Base-by-base conservation (phyloP, 108 stramenopile genomes). In the Cyclostephanos tholiformis region DNA sequence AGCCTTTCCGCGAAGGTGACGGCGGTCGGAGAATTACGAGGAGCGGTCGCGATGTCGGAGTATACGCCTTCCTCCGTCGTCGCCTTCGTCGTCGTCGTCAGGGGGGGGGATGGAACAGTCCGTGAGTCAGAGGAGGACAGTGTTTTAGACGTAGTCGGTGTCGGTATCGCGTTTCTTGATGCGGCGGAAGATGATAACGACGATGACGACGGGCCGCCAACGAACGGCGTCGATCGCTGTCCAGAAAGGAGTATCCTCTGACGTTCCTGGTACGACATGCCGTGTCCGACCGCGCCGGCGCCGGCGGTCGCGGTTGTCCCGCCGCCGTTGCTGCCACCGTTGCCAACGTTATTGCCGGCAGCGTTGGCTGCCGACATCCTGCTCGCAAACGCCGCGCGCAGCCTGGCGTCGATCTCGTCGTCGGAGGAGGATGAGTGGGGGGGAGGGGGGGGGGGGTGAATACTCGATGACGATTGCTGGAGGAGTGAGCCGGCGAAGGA, bases 1-100 rank as follows among this genome's bases (percentile, higher is more conserved):
- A 82, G 71, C 64, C 68, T 78, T 14, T 74, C 77, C 4, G 74
- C 41, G 43, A 79, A 82, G 59, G 73, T 55, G 16, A 30, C 6
- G n/a, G 58, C 38, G 19, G 69, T 32, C 2, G 4, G 32, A 2
- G 32, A 4, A 32, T 32, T 2, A 32, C 32, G 4, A 22, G 57
- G 0, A 9, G 58, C 12, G 75, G 7, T 10, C 69, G 36, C 16
- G 73, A 22, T 4, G 64, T 5, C 27, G 36, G 59, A 36, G 30
- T 32, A 58, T 53, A 5, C 52, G 25, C 6, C 1, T n/a, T 20
- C 52, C 52, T 25, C 19, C 19, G 49, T 5, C n/a, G 49, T 50
- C 49, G 6, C 6, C 23, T 5, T 19, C 20, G 23, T 9, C 20
- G 50, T 19, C 7, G 19, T 10, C 6, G 52, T 8, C 23, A 19